Evolutionary conservation across 169 alveolate genomes (phyloP).

Genomic region (Plasmodium cynomolgi): DNA sequence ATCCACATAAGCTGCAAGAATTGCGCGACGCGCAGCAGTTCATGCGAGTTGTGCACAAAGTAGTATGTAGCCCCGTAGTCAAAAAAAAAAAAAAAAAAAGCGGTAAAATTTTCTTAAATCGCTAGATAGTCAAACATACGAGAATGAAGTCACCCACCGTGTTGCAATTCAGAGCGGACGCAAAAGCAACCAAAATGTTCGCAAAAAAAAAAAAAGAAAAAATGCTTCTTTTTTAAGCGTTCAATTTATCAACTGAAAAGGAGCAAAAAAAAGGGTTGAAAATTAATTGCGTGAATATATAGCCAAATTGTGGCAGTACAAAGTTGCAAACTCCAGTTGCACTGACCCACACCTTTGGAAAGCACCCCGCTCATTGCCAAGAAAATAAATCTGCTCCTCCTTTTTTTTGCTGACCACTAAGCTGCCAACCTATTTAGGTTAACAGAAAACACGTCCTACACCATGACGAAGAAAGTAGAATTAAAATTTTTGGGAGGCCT

Average conservation of each 20-base stretch:
- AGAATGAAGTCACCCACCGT: not conserved
- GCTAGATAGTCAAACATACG: not conserved
- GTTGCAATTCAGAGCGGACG: not conserved
- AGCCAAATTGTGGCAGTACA: not conserved
- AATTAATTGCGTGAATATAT: not conserved
- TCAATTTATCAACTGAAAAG: not conserved
- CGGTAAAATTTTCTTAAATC: not conserved
- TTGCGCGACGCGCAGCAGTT: not conserved
- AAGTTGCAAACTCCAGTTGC: not conserved
- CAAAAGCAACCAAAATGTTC: not conserved
- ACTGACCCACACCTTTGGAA: not conserved
- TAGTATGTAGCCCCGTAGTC: not conserved
- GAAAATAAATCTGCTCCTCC: not conserved
- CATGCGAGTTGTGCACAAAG: not conserved
- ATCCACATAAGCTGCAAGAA: not conserved
- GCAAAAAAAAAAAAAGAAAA: not conserved
- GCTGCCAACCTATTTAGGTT: not conserved
- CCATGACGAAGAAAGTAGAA: constrained; percentile 62
- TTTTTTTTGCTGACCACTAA: not conserved
- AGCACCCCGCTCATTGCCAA: not conserved
- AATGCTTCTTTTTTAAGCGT: not conserved
- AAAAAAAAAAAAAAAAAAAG: not conserved
- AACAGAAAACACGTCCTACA: not conserved
- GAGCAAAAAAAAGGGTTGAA: not conserved
- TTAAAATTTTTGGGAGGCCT: constrained; percentile 74